These are phyloP conservation scores for Micractinium sp. DNA, from an alignment of 139 green algal species.

Conservation along the genomic window DNA sequence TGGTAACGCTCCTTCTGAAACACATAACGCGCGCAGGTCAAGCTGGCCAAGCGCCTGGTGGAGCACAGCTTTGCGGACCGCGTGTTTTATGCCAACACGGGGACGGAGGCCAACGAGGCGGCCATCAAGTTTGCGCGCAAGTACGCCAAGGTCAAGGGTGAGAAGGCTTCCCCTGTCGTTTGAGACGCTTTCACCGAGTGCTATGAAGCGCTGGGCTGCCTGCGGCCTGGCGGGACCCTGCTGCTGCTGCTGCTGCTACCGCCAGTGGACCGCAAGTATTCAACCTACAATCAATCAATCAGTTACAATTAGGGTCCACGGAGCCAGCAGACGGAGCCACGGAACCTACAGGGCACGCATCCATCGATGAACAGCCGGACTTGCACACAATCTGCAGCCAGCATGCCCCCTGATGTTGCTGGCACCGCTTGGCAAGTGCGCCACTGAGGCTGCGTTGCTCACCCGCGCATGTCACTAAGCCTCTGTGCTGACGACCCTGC, in stretches of 20 bases:
- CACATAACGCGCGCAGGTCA: slow-evolving; percentile 56
- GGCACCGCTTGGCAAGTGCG: too few relatives aligned
- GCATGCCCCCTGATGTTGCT: too few relatives aligned
- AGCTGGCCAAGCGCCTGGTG: slow-evolving; percentile 91
- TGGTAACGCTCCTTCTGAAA: neutral
- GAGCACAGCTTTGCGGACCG: slow-evolving; percentile 93
- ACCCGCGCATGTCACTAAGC: neutral
- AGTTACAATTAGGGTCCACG: too few relatives aligned
- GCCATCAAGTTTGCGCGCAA: slow-evolving; percentile 99
- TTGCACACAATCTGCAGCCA: too few relatives aligned
- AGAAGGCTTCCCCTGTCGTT: neutral
- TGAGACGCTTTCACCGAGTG: neutral
- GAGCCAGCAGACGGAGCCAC: too few relatives aligned
- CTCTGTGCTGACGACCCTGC: neutral
- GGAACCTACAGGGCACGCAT: too few relatives aligned
- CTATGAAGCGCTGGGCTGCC: neutral
- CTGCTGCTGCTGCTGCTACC: too few relatives aligned
- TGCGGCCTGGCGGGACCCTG: too few relatives aligned
- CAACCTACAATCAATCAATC: too few relatives aligned
- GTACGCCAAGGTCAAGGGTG: slow-evolving; percentile 75
- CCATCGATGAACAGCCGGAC: too few relatives aligned
- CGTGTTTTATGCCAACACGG: slow-evolving; percentile 97
- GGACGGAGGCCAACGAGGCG: slow-evolving; percentile 98
- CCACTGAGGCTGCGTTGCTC: neutral
- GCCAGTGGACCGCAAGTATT: too few relatives aligned